These are phyloP conservation scores for Rubia peregrina DNA, from an alignment of 305 asterid genomes.

Conservation along the genomic window DNA sequence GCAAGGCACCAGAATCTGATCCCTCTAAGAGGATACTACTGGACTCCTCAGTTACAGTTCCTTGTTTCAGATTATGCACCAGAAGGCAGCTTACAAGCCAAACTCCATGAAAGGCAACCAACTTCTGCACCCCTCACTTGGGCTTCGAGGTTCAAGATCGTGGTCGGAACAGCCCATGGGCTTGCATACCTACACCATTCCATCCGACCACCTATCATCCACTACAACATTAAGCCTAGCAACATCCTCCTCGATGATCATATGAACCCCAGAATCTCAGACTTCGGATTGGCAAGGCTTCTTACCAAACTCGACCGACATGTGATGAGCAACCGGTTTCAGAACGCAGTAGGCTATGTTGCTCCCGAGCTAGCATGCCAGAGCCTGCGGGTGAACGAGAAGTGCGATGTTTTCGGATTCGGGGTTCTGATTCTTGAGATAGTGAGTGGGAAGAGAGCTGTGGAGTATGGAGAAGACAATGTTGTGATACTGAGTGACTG, in stretches of 20 bases:
- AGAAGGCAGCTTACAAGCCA: conserved; percentile 56
- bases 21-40: conserved; percentile 65
- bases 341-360: conserved; percentile 70
- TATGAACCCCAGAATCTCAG: conserved; percentile 58
- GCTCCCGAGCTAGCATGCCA: conserved; percentile 91
- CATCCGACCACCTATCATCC: conserved; percentile 68
- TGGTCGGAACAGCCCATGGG: conserved; percentile 79
- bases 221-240: conserved; percentile 77
- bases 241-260: conserved; percentile 70
- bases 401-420: conserved; percentile 81
- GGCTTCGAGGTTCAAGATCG: conserved; percentile 59
- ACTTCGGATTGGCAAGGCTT: conserved; percentile 68
- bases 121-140: conserved; percentile 46
- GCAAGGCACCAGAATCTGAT: conserved; percentile 73
- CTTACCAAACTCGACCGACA: conserved; percentile 56
- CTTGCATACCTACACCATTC: conserved; percentile 82
- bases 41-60: conserved; percentile 89
- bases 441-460: conserved; percentile 68
- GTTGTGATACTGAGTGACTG: conserved; percentile 74
- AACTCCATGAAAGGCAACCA: conserved; percentile 44
- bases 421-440: conserved; percentile 85
- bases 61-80: conserved; percentile 64
- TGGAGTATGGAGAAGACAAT: conserved; percentile 77
- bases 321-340: conserved; percentile 49
- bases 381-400: conserved; percentile 82